Conservation (phyloP, 345 rosid genomes). For the Mallotus nudiflorus region DNA sequence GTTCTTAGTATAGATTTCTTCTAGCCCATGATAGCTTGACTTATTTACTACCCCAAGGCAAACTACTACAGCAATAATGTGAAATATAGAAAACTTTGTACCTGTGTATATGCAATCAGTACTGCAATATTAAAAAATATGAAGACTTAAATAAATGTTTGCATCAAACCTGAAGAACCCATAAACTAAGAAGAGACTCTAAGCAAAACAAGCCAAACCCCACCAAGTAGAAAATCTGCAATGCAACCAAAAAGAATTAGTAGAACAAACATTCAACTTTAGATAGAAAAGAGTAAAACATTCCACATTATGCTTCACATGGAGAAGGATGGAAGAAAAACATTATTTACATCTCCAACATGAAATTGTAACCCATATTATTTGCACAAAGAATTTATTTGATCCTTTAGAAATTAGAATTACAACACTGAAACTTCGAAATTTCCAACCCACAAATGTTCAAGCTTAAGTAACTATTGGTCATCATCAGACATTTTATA, state of each 20-base stretch:
- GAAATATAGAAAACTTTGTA: too few relatives aligned
- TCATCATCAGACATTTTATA: background rate
- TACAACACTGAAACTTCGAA: background rate
- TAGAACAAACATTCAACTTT: background rate
- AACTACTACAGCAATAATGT: too few relatives aligned
- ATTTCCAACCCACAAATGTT: background rate
- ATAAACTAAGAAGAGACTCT: slow-evolving; percentile 84
- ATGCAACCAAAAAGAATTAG: slow-evolving; percentile 18
- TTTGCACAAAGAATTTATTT: background rate
- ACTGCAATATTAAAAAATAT: background rate
- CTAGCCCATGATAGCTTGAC: too few relatives aligned
- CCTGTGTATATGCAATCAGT: too few relatives aligned
- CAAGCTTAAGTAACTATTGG: background rate
- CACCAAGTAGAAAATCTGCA: slow-evolving; percentile 87
- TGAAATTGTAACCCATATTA: background rate
- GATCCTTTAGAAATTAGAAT: background rate
- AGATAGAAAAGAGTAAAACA: background rate
- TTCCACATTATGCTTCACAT: background rate
- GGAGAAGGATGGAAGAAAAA: background rate
- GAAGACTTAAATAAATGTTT: background rate
- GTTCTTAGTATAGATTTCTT: too few relatives aligned
- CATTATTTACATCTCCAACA: background rate
- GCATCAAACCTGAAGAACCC: slow-evolving; percentile 90
- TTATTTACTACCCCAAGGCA: too few relatives aligned
- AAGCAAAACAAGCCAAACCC: slow-evolving; percentile 91